These are phyloP conservation scores for Russula dissimulans DNA, from an alignment of 768 basidiomycete species.

Conservation along the genomic window DNA sequence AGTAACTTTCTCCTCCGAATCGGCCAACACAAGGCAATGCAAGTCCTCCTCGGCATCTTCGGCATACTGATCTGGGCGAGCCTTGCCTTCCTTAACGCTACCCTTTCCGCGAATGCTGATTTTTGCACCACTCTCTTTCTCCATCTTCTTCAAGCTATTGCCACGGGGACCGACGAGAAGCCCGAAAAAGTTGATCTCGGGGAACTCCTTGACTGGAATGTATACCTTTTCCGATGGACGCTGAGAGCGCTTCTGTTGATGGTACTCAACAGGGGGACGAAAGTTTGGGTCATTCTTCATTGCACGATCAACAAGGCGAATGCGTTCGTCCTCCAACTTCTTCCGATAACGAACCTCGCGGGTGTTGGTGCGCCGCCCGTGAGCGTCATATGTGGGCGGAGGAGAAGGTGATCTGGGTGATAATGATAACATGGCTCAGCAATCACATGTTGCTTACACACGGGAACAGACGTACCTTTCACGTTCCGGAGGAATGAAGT, in stretches of 20 bases:
- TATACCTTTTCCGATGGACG: slow-evolving; percentile 97
- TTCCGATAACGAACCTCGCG: slow-evolving; percentile 98
- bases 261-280: slow-evolving; percentile 94
- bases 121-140: slow-evolving; percentile 94
- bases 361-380: slow-evolving; percentile 96
- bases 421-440: neutral
- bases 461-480: slow-evolving; percentile 53
- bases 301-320: slow-evolving; percentile 87
- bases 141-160: slow-evolving; percentile 99
- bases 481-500: slow-evolving; percentile 91
- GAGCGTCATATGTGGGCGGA: slow-evolving; percentile 93
- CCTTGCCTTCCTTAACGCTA: slow-evolving; percentile 98
- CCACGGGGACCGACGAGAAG: slow-evolving; percentile 96
- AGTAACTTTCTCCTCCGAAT: slow-evolving; percentile 85
- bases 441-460: neutral
- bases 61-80: slow-evolving; percentile 85
- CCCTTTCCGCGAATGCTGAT: slow-evolving; percentile 98
- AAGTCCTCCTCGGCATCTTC: slow-evolving; percentile 98
- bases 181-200: slow-evolving; percentile 99
- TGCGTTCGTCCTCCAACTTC: slow-evolving; percentile 87
- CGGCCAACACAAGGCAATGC: slow-evolving; percentile 93
- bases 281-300: slow-evolving; percentile 98
- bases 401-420: slow-evolving; percentile 79
- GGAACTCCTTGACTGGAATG: slow-evolving; percentile 99
- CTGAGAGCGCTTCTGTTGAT: slow-evolving; percentile 87